Conservation (phyloP, 2,329 filamentous ascomycete genomes). For the Geoglossum cookeanum region DNA sequence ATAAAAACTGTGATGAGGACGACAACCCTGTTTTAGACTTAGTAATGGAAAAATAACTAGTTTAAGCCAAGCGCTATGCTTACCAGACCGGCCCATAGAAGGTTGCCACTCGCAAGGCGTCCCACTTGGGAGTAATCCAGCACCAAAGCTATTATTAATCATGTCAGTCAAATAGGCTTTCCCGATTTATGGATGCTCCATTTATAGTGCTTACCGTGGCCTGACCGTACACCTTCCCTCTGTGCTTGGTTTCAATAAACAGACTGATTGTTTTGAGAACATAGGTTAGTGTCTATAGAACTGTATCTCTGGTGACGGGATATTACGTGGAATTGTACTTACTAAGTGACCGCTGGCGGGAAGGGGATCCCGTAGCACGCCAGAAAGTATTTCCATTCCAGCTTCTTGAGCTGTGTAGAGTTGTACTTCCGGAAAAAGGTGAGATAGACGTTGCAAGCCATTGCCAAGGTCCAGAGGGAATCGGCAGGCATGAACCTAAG, state of each 20-base stretch:
- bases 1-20: slow-evolving; percentile 44
- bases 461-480: slow-evolving; percentile 58
- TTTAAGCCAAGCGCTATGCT: slow-evolving; percentile 10
- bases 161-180: slow-evolving; percentile 1
- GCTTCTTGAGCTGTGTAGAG: slow-evolving; percentile 38
- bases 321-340: background rate
- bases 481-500: slow-evolving; percentile 60
- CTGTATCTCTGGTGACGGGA: background rate
- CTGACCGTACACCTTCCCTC: slow-evolving; percentile 49
- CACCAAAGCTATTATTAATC: slow-evolving; percentile 46
- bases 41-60: background rate
- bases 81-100: slow-evolving; percentile 61
- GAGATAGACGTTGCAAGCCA: slow-evolving; percentile 69
- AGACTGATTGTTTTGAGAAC: slow-evolving; percentile 18
- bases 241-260: slow-evolving; percentile 35
- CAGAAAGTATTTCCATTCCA: slow-evolving; percentile 53
- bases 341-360: slow-evolving; percentile 43
- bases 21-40: slow-evolving; percentile 29
- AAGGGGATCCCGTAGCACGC: slow-evolving; percentile 57
- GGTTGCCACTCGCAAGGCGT: slow-evolving; percentile 50
- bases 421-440: slow-evolving; percentile 63
- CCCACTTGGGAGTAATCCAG: slow-evolving; percentile 50
- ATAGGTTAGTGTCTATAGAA: background rate
- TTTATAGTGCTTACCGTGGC: slow-evolving; percentile 31
- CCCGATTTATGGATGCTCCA: background rate